Base-by-base conservation (phyloP, 805 yeast genomes). In the Danielia oregonensis region DNA sequence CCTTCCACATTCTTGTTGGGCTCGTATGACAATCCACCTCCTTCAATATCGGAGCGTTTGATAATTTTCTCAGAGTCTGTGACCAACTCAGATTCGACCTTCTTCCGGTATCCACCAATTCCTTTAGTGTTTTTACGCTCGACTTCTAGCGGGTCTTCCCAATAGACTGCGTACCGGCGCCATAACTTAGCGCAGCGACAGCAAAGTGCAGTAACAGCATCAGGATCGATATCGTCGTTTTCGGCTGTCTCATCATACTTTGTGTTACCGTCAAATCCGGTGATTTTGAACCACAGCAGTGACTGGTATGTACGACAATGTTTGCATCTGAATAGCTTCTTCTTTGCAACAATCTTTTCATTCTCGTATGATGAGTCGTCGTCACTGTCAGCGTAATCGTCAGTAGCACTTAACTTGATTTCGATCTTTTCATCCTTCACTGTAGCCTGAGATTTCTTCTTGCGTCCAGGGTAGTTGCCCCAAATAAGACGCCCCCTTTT, bases 151-250 rank as follows among this genome's bases (percentile, higher is more conserved):
- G 96, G 96, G 22, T 77, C 78, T 44, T 81, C 86, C 97, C 97
- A 93, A 7, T 67, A 69, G 0, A 86, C 79, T 0, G 88, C 96
- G 57, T 91, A 91, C 25, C 94, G 65, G 55, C 96, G 72, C 97
- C 97, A 91, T 18, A 93, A 53, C 38, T 84, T 71, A 0, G 96
- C 96, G 64, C 98, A 91, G 35, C 97, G 68, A 18, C 72, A 61
- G 56, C 98, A 91, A 10, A 91, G 62, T 0, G 88, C 96, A 11
- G 67, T 58, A 2, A 78, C 61, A 1, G 62, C 49, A 5, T 61
- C 42, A 4, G 41, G 35, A 9, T 44, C 48, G 8, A 36, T 26
- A 7, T 40, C 43, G 9, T 40, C 49, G 11, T 22, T 8, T 12
- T 44, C 46, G 9, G 33, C 18, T 52, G 7, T 52, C 46, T 52